Evolutionary conservation across 202 grass and related monocot genomes (phyloP), one percentile per base, ranked within the genome.

Genomic region (Panicum virgatum): DNA sequence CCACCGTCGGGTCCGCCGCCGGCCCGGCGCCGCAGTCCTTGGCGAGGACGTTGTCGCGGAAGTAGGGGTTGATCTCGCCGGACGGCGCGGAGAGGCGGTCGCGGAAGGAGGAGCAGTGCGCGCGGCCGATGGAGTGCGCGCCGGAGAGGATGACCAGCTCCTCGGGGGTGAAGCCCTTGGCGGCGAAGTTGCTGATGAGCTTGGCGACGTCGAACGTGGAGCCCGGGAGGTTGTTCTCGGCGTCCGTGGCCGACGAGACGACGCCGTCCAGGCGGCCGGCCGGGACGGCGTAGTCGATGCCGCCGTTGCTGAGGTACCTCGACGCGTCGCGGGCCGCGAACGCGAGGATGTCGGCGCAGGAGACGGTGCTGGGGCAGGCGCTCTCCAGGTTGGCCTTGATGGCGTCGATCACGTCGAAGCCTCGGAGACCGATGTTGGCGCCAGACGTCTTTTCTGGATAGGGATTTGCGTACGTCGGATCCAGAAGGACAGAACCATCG

Each of bases 101-200:
- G 18, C 12, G 48, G 86, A 94, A 88, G 59, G 84, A 69, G 4
- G 76, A 72, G 84, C 89, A 91, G 80, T 94, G 92, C 3, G 83
- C 84, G 1, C 37, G 74, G 60, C 92, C 92, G 42, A 91, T 73
- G 77, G 93, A 89, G 93, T 96, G 93, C 10, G 93, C 93, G 25
- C 90, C 93, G 37, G 69, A 37, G 64, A 97, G 86, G 75, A 85
- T 66, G 36, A 93, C 90, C 7, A 97, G 40, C 57, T 97, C 88
- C 62, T 80, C 77, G 2, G 58, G 65, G 2, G 81, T 71, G 48
- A 97, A 87, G 7, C 79, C 53, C 73, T 87, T 97, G 12, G 15
- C 14, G 7, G 73, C 79, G 81, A 97, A 97, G 18, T 69, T 79
- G 0, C 42, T 10, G 61, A 78, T 71, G 45, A 97, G 75, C 40